Conservation (phyloP, 2,329 filamentous ascomycete species). For the Emericellopsis cladophorae region DNA sequence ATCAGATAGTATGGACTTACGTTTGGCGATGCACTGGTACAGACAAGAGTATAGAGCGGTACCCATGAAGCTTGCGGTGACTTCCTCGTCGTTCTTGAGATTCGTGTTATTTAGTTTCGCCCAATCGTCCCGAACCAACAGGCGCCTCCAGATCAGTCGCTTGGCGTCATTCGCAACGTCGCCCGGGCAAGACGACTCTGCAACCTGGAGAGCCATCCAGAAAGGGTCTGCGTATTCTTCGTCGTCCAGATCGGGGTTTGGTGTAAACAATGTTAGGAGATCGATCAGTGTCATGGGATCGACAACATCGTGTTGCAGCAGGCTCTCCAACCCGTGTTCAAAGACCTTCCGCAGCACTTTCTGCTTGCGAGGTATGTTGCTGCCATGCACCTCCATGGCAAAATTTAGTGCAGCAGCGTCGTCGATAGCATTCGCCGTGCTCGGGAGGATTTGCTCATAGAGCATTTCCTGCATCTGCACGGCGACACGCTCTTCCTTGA, state of each 20-base stretch:
- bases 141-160: constrained; percentile 72
- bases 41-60: constrained; percentile 61
- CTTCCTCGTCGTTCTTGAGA: constrained; percentile 56
- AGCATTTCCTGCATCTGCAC: constrained; percentile 71
- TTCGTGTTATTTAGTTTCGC: constrained; percentile 63
- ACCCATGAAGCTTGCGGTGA: constrained; percentile 45
- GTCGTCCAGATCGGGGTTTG: constrained; percentile 11
- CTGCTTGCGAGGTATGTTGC: constrained; percentile 42
- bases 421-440: constrained; percentile 63
- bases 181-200: constrained; percentile 37
- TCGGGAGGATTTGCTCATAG: constrained; percentile 56
- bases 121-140: constrained; percentile 81
- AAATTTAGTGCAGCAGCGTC: constrained; percentile 65
- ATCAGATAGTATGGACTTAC: constrained; percentile 35
- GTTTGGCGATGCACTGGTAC: constrained; percentile 47
- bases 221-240: constrained; percentile 49
- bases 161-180: constrained; percentile 46
- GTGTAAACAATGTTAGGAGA: constrained; percentile 61
- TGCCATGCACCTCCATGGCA: constrained; percentile 55
- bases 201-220: constrained; percentile 56
- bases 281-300: constrained; percentile 56
- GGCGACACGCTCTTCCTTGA: constrained; percentile 53
- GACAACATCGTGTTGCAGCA: constrained; percentile 62
- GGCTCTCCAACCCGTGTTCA: constrained; percentile 52
- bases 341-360: constrained; percentile 59